Base-by-base conservation (phyloP, 441 rosid genomes). In the Arabidopsis lyrata region DNA sequence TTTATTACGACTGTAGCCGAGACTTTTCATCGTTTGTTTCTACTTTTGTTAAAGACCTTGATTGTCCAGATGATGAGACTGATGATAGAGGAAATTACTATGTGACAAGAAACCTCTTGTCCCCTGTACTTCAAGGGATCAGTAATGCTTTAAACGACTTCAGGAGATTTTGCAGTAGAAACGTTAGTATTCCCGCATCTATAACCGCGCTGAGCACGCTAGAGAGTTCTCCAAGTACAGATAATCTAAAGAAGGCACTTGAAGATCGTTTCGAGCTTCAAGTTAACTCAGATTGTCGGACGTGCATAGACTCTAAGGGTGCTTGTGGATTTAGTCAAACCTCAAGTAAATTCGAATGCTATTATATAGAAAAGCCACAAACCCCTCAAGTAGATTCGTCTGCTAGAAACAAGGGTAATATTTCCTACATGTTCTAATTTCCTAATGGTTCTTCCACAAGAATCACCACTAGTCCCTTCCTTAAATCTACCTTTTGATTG, bases 201-300 rank as follows among this genome's bases (percentile, higher is more conserved):
- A 11, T 15, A 10, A 47, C 75, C 0, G 15, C 73, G 1, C 1
- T 81, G 34, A 0, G 0, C 18, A 4, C 20, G 0, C 4, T 83
- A 4, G 15, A 35, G 48, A 0, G 0, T 0, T 6, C 6, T 59
- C 8, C 18, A 0, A 41, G 6, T 12, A 0, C 0, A 12, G 74
- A 24, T 0, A 16, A 70, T 62, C 47, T 86, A 32, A 2, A 29
- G 5, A 35, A 11, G 16, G 82, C 78, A 16, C 55, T 87, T 13
- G 15, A 18, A 0, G 57, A 35, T 0, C 88, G 90, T 15, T 87
- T 90, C 42, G 80, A 69, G 62, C 31, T 88, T 68, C 5, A 16
- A 49, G 68, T 82, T 85, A 6, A 11, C 56, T 73, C 31, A 35
- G 62, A 68, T 2, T 84, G 90, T 68, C 13, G 5, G 1, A 0